phyloP scores from a whole-genome alignment of 805 yeast species.

The Maudiozyma barnettii region DNA sequence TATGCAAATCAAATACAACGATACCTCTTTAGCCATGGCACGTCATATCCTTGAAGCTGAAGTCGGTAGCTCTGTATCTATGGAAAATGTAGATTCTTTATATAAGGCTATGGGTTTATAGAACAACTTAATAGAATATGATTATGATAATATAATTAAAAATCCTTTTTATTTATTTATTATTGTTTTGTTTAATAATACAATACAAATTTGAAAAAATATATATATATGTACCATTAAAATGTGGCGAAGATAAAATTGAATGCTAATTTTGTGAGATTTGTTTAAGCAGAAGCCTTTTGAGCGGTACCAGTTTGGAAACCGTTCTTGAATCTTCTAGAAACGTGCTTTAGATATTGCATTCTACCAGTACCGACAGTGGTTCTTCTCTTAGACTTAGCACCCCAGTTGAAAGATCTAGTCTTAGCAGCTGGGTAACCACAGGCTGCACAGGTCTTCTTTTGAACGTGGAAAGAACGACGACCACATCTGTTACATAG shows the following conservation, averaged over 20 bases:
- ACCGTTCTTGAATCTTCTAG: slow-evolving; percentile 98
- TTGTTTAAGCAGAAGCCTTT: slow-evolving; percentile 51
- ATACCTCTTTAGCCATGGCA: slow-evolving; percentile 45
- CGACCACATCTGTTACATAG: slow-evolving; percentile 98
- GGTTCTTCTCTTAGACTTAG: slow-evolving; percentile 98
- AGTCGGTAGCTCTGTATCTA: slow-evolving; percentile 43
- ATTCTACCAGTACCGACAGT: slow-evolving; percentile 99
- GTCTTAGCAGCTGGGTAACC: slow-evolving; percentile 99
- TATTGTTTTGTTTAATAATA: too few relatives aligned
- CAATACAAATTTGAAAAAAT: too few relatives aligned
- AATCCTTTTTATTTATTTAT: too few relatives aligned
- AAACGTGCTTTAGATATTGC: slow-evolving; percentile 93
- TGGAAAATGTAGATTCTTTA: slow-evolving; percentile 71
- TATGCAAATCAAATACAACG: slow-evolving; percentile 17
- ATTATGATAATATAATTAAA: too few relatives aligned
- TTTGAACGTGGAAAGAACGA: slow-evolving; percentile 98
- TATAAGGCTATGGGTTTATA: slow-evolving; percentile 50
- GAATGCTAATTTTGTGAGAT: background rate
- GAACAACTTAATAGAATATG: background rate
- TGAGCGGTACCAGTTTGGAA: slow-evolving; percentile 76
- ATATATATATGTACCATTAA: too few relatives aligned
- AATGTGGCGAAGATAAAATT: too few relatives aligned
- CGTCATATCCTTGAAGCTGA: slow-evolving; percentile 51
- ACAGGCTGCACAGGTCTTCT: slow-evolving; percentile 97
- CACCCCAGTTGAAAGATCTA: slow-evolving; percentile 99